A percentile compares a stretch with the other conserved stretches of the same genome.
Evolutionary conservation across 768 basidiomycete species (phyloP).

Genomic region (Lepiota brunneoincarnata): DNA sequence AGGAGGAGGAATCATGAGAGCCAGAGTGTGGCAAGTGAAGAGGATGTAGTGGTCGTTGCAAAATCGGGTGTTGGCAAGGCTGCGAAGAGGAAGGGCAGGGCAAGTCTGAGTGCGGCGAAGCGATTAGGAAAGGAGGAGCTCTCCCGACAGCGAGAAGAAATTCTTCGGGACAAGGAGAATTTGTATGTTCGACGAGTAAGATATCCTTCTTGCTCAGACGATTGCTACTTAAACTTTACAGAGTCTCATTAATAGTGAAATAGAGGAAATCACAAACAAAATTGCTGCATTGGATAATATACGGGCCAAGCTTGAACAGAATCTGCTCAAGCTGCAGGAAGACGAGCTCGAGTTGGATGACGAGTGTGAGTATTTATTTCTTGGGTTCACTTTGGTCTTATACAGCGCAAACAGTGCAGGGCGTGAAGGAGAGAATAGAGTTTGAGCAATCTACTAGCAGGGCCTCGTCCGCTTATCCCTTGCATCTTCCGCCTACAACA

Average conservation of each 20-base stretch:
- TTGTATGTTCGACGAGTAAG: constrained; percentile 82
- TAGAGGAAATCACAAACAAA: constrained; percentile 85
- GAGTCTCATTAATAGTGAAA: constrained; percentile 85
- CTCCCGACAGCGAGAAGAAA: constrained; percentile 79
- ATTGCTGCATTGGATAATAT: constrained; percentile 84
- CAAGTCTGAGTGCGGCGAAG: constrained; percentile 68
- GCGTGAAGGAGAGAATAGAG: constrained; percentile 80
- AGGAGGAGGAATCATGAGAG: constrained; percentile 53
- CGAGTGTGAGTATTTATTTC: constrained; percentile 60
- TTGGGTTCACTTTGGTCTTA: constrained; percentile 2
- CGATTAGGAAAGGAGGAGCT: constrained; percentile 83
- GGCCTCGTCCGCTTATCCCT: constrained; percentile 20
- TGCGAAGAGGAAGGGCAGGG: constrained; percentile 53
- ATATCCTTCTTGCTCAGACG: constrained; percentile 16
- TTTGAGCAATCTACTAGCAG: constrained; percentile 40
- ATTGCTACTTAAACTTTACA: constrained; percentile 27
- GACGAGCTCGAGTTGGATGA: constrained; percentile 97
- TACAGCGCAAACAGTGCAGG: constrained; percentile 63
- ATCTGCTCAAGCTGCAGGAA: constrained; percentile 85
- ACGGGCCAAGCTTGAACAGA: constrained; percentile 73
- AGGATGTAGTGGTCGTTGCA: constrained; percentile 67
- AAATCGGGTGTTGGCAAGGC: constrained; percentile 29
- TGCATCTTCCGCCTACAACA: constrained; percentile 56
- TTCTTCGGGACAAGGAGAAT: constrained; percentile 89
- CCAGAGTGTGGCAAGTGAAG: constrained; percentile 69